Conservation (phyloP, 371 early-diverging fungal species). For the Scutellospora calospora region DNA sequence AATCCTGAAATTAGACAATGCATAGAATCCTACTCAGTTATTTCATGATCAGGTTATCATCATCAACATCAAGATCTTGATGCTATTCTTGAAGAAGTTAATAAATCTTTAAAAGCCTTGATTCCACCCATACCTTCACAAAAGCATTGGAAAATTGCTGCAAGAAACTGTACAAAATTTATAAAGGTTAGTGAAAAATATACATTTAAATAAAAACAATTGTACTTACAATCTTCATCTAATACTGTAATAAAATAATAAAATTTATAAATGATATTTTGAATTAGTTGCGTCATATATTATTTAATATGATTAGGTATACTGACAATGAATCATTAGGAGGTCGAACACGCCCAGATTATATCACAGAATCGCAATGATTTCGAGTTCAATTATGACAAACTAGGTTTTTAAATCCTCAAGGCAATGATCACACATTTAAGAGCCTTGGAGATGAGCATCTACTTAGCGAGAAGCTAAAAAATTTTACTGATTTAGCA, state of each 20-base stretch:
- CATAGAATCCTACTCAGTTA: neutral
- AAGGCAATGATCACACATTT: neutral
- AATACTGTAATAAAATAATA: neutral
- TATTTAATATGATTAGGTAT: conserved; percentile 22
- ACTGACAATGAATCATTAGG: neutral
- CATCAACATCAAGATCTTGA: conserved; percentile 32
- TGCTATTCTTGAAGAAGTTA: conserved; percentile 39
- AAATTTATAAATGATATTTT: neutral
- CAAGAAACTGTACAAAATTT: conserved; percentile 18
- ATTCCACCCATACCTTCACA: conserved; percentile 25
- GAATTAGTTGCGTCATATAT: neutral
- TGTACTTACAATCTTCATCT: neutral
- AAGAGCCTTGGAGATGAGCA: neutral
- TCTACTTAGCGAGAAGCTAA: conserved; percentile 27
- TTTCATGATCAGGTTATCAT: neutral
- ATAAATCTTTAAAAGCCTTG: conserved; percentile 26
- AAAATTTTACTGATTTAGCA: conserved; percentile 6
- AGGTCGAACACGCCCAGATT: neutral
- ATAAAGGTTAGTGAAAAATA: neutral
- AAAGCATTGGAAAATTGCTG: conserved; percentile 26
- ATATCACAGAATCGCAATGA: conserved; percentile 6
- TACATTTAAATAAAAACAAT: too few species aligned
- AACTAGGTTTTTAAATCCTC: neutral
- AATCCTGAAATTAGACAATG: neutral
- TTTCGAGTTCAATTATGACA: conserved; percentile 23